Conservation (phyloP, 2,329 filamentous ascomycete genomes). For the Botrytis sinoallii region DNA sequence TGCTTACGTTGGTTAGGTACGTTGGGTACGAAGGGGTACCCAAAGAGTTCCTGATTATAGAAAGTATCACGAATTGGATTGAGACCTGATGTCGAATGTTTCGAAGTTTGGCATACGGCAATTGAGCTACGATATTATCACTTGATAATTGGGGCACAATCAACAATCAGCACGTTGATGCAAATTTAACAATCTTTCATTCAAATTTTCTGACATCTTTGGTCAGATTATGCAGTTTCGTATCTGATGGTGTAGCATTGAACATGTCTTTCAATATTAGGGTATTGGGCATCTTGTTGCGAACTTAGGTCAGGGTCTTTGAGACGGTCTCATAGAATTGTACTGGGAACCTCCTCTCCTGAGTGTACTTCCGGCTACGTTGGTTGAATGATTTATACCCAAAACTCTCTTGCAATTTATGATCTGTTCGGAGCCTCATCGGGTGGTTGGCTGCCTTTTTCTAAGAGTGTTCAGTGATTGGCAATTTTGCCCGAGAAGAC, state of each 20-base stretch:
- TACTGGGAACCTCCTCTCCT: not conserved
- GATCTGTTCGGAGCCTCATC: not conserved
- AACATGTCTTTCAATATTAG: not conserved
- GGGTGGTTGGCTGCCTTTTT: not conserved
- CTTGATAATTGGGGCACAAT: not conserved
- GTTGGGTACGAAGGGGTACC: not conserved
- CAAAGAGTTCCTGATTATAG: not conserved
- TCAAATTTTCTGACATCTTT: not conserved
- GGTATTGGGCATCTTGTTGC: not conserved
- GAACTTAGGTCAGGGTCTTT: not conserved
- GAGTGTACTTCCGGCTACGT: not conserved
- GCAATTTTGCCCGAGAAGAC: not conserved
- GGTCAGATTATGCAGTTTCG: not conserved
- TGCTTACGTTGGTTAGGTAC: not conserved
- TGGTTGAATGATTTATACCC: not conserved
- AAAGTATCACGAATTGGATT: not conserved
- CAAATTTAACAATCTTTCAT: not conserved
- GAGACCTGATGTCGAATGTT: not conserved
- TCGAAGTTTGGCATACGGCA: not conserved
- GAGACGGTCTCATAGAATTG: not conserved
- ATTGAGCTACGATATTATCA: not conserved
- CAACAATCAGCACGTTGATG: not conserved
- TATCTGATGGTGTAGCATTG: not conserved
- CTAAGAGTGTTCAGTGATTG: not conserved
- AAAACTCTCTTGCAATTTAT: too few relatives aligned